These are phyloP conservation scores for Solanum neorickii DNA, from an alignment of 257 asterid species.

Conservation along the genomic window DNA sequence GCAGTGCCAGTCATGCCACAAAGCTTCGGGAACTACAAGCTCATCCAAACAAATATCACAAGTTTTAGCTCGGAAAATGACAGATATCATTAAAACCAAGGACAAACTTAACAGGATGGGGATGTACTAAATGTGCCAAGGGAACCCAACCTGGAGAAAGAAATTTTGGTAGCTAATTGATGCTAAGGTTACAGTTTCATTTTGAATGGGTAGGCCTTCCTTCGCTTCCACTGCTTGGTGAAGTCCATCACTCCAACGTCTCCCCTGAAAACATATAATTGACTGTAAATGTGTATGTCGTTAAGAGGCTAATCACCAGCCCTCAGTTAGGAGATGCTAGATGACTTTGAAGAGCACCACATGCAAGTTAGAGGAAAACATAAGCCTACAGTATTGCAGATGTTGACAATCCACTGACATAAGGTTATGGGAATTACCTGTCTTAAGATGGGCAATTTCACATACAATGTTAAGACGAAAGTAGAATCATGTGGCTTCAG, in stretches of 20 bases:
- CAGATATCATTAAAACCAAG: not conserved
- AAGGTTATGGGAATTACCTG: not conserved
- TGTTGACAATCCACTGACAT: not conserved
- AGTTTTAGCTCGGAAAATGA: not conserved
- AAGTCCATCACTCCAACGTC: conserved; percentile 99
- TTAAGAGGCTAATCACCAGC: not conserved
- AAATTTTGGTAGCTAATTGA: conserved; percentile 99
- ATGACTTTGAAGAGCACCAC: not conserved
- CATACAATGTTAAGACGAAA: not conserved
- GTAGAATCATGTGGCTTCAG: not conserved
- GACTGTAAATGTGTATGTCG: not conserved
- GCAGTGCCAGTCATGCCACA: conserved; percentile 99
- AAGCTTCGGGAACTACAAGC: conserved; percentile 85
- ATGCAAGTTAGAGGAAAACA: not conserved
- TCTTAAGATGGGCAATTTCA: not conserved
- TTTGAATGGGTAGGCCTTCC: conserved; percentile 92
- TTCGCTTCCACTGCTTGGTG: conserved; percentile 99
- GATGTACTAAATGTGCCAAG: not conserved
- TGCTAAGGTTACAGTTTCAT: conserved; percentile 93
- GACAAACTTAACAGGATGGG: not conserved
- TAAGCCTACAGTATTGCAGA: not conserved
- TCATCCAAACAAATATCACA: conserved; percentile 20
- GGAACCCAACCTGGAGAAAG: conserved; percentile 82
- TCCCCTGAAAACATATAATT: conserved; percentile 43
- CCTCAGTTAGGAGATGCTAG: not conserved